Percentiles rank a stretch among this genome's conserved stretches.
These are phyloP conservation scores for Calonectria hawksworthii DNA, from an alignment of 2,329 filamentous ascomycete genomes.

Conservation along the genomic window DNA sequence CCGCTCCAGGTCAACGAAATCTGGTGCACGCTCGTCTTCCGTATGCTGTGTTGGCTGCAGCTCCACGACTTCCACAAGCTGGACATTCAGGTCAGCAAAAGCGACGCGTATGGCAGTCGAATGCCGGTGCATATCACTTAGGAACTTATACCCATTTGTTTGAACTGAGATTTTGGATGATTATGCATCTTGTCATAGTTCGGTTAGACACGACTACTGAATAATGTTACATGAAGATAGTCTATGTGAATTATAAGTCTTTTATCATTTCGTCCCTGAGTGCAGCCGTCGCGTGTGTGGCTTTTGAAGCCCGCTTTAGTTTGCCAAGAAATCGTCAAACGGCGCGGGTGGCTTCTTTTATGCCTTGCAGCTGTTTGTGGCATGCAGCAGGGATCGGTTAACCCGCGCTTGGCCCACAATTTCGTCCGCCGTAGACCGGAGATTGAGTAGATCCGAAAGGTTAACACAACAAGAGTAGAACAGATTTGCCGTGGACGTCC, in stretches of 20 bases:
- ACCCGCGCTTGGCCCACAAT: neutral
- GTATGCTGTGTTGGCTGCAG: conserved; percentile 55
- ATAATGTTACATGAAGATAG: neutral
- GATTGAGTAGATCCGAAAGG: too few relatives aligned
- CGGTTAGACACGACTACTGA: neutral
- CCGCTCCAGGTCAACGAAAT: conserved; percentile 34
- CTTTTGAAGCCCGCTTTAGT: neutral
- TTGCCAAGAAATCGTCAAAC: neutral
- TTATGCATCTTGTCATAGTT: neutral
- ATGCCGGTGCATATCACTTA: conserved; percentile 51
- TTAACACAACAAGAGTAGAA: too few relatives aligned
- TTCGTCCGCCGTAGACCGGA: too few relatives aligned
- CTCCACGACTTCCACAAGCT: conserved; percentile 55
- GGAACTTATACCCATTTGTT: neutral
- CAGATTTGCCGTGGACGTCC: too few relatives aligned
- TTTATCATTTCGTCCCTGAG: neutral
- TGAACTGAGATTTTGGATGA: neutral
- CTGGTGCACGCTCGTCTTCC: conserved; percentile 53
- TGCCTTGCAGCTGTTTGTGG: neutral
- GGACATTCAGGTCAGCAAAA: conserved; percentile 51
- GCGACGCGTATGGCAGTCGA: conserved; percentile 51
- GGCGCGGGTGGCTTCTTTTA: neutral
- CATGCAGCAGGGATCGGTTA: neutral
- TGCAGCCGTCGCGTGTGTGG: neutral
- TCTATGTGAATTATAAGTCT: neutral